A percentile compares a stretch with the other conserved stretches of the same genome.
These are phyloP conservation scores for Tolypocladium endophyticum DNA, from an alignment of 2,329 filamentous ascomycete species.

Conservation along the genomic window DNA sequence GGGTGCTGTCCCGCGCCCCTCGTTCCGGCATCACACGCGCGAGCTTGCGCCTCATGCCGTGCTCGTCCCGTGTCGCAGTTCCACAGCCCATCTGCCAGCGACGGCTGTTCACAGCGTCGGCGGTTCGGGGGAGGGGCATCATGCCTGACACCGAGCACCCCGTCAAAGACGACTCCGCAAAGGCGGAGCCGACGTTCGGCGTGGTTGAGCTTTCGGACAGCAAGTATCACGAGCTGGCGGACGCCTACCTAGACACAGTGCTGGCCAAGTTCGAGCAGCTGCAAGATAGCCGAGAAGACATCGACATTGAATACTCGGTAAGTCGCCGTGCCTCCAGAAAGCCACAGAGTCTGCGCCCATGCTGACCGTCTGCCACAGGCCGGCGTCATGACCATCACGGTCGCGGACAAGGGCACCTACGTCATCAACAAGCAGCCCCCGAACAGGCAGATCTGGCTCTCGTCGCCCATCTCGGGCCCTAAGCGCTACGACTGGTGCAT, in stretches of 20 bases:
- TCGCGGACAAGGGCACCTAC: conserved; percentile 65
- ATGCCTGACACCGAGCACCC: conserved; percentile 50
- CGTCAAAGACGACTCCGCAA: conserved; percentile 28
- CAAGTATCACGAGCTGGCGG: conserved; percentile 69
- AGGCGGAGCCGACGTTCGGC: conserved; percentile 27
- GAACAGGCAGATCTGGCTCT: conserved; percentile 96
- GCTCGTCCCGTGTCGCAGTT: not conserved
- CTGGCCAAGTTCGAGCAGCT: conserved; percentile 56
- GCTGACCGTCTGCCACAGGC: conserved; percentile 41
- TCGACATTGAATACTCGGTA: conserved; percentile 88
- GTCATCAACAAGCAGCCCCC: conserved; percentile 98
- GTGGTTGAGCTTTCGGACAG: conserved; percentile 56
- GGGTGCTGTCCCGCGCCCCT: conserved; percentile 23
- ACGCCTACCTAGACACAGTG: conserved; percentile 57
- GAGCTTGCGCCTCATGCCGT: conserved; percentile 9
- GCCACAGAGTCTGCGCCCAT: not conserved
- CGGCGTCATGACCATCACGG: conserved; percentile 70
- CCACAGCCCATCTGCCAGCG: conserved; percentile 6
- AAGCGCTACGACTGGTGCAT: conserved; percentile 91
- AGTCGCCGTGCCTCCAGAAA: conserved; percentile 19
- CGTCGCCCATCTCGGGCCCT: conserved; percentile 79
- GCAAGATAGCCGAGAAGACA: conserved; percentile 60
- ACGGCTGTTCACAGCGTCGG: conserved; percentile 19
- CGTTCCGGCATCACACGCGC: conserved; percentile 13
- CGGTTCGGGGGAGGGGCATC: conserved; percentile 34